Evolutionary conservation across 2,329 filamentous ascomycete genomes (phyloP), one percentile per base, ranked within the genome.

Genomic region (Colletotrichum agaves): DNA sequence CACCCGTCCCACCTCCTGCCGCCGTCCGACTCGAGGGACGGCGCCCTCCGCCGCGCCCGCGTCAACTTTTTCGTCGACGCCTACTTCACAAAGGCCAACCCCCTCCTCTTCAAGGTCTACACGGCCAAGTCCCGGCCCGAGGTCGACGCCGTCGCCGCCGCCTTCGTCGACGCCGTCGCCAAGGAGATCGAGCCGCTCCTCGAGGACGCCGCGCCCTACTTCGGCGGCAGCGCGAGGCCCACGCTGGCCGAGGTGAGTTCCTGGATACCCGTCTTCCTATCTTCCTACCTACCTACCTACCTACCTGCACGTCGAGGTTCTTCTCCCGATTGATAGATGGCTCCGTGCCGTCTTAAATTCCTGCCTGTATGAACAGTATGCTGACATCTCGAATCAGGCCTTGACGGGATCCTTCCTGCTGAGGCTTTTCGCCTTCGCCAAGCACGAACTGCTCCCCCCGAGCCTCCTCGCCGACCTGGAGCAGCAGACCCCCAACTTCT

Each of bases 161-260:
- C 84, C 8, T 79, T 88, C n/a, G 80, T 91, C 3, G 82, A 81
- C 1, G 82, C 81, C 1, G 78, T 92, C 1, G 82, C 83, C 60
- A 93, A 91, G 79, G 91, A 95, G 73, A 80, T 96, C 62, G 93
- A 94, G 78, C 91, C 91, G 1, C 78, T 93, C 41, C 80, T 97
- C 27, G 74, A 73, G 3, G 81, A 83, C 60, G 84, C 84, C 0
- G 79, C 75, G 2, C 89, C 89, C 0, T 92, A 88, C 76, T 92
- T 91, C 75, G 87, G 86, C 2, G 90, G 90, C 0, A 87, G 84
- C 58, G 81, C 86, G 19, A 87, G 81, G 74, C 75, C 94, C 44
- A 95, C 92, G 0, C 78, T 94, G 39, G 93, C 90, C 11, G 93
- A 96, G 86, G 92, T 92, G 78, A n/a, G n/a, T n/a, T n/a, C n/a